Evolutionary conservation across 345 rosid species (phyloP).

Genomic region (Eucalyptus tenuipes): DNA sequence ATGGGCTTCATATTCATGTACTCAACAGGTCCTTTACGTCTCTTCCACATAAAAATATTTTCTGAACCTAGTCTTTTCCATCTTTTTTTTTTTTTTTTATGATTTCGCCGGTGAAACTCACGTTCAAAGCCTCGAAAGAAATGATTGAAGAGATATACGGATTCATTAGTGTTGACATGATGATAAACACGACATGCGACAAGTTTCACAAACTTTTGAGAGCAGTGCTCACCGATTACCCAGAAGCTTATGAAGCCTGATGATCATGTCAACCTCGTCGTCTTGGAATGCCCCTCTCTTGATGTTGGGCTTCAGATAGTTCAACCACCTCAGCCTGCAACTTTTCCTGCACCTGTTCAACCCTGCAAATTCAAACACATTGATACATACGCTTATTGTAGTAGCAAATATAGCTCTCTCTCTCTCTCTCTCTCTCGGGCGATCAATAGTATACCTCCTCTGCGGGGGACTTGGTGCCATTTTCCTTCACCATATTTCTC

Average conservation of each 20-base stretch:
- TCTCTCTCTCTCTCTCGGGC: background rate
- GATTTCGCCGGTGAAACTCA: background rate
- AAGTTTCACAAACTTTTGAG: background rate
- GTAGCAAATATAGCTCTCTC: background rate
- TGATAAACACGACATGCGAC: background rate
- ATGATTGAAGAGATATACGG: background rate
- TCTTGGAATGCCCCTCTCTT: constrained; percentile 32
- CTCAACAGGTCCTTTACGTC: background rate
- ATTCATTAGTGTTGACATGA: background rate
- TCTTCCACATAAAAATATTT: background rate
- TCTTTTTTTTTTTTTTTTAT: background rate
- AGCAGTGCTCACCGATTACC: constrained; percentile 30
- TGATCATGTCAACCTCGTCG: constrained; percentile 53
- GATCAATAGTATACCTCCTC: constrained; percentile 7
- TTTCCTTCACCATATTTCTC: constrained; percentile 16
- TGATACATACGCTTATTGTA: background rate
- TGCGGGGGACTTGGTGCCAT: constrained; percentile 21
- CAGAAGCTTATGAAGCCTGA: constrained; percentile 44
- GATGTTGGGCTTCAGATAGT: constrained; percentile 41
- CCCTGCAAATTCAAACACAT: constrained; percentile 7
- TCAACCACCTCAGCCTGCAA: constrained; percentile 55
- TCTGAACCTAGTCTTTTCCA: background rate
- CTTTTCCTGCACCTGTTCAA: constrained; percentile 47
- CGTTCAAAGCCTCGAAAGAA: background rate
- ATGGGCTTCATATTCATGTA: background rate